These are phyloP conservation scores for Halteria grandinella DNA, from an alignment of 73 alveolate genomes.

Conservation along the genomic window DNA sequence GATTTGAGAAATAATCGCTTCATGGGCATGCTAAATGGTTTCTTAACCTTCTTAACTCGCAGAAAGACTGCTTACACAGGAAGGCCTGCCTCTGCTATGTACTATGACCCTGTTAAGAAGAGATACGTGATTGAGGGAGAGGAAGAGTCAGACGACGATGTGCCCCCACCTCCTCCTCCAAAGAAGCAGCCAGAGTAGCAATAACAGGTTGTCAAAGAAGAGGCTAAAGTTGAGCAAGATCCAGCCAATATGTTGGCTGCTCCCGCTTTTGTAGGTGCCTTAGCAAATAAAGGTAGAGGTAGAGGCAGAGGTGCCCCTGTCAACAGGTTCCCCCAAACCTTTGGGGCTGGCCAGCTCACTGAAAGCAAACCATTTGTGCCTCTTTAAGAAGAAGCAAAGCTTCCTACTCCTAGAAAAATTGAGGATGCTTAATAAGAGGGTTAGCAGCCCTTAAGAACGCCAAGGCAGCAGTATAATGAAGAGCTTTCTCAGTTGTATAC, in stretches of 20 bases:
- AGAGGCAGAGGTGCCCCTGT: constrained; percentile 16
- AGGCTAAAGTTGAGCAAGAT: background rate
- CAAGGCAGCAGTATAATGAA: background rate
- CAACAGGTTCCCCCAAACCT: constrained; percentile 43
- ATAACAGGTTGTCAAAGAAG: background rate
- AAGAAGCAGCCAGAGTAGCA: constrained; percentile 7
- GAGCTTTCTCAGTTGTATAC: constrained; percentile 20
- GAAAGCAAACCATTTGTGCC: background rate
- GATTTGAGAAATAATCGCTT: constrained; percentile 43
- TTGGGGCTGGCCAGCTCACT: background rate
- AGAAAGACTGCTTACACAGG: constrained; percentile 47
- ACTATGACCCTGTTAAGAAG: constrained; percentile 25
- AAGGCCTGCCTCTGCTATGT: constrained; percentile 40
- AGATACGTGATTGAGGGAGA: constrained; percentile 55
- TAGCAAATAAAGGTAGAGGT: constrained; percentile 43
- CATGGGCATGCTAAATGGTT: constrained; percentile 49
- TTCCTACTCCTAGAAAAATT: background rate
- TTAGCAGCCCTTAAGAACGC: too few relatives aligned
- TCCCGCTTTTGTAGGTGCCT: constrained; percentile 15
- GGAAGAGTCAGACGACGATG: constrained; percentile 56
- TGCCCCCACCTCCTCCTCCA: constrained; percentile 67
- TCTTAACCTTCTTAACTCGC: constrained; percentile 43
- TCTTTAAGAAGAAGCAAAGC: background rate
- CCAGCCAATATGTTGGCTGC: background rate
- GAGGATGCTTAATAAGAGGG: background rate